Evolutionary conservation across 2,329 filamentous ascomycete genomes (phyloP).

Genomic region (Apiospora pterosperma): DNA sequence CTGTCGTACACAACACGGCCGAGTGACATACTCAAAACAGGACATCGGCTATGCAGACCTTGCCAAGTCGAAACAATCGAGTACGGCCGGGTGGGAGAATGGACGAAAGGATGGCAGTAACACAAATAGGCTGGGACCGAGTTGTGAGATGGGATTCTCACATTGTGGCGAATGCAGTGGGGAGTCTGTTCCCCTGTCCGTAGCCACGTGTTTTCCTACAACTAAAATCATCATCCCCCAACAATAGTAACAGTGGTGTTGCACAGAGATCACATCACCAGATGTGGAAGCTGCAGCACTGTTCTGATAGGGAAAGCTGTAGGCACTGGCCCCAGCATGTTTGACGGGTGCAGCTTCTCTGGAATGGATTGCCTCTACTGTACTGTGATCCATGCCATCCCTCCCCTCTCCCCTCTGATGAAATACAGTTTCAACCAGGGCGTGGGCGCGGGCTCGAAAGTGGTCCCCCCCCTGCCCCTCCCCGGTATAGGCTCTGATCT

Average conservation of each 20-base stretch:
- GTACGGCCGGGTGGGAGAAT: neutral
- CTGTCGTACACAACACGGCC: too few species aligned
- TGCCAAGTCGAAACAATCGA: neutral
- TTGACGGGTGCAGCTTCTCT: too few species aligned
- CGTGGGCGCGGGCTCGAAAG: neutral
- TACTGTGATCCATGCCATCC: neutral
- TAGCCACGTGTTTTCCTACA: neutral
- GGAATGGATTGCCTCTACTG: neutral
- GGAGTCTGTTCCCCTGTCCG: neutral
- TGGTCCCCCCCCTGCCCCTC: too few species aligned
- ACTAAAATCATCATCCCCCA: neutral
- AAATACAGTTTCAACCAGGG: neutral
- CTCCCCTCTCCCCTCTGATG: neutral
- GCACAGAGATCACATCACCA: too few species aligned
- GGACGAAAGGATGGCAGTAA: neutral
- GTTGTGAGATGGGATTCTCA: neutral
- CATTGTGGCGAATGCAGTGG: neutral
- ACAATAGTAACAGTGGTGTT: too few species aligned
- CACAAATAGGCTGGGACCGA: neutral
- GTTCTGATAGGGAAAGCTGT: too few species aligned
- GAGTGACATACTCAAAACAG: too few species aligned
- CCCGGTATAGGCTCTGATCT: neutral
- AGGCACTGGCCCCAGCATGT: too few species aligned
- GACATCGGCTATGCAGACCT: too few species aligned
- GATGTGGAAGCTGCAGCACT: too few species aligned